Percentiles rank a stretch among this genome's conserved stretches.
Evolutionary conservation across 1,139 yeast genomes (phyloP).

Genomic region (Kodamaea plutei): DNA sequence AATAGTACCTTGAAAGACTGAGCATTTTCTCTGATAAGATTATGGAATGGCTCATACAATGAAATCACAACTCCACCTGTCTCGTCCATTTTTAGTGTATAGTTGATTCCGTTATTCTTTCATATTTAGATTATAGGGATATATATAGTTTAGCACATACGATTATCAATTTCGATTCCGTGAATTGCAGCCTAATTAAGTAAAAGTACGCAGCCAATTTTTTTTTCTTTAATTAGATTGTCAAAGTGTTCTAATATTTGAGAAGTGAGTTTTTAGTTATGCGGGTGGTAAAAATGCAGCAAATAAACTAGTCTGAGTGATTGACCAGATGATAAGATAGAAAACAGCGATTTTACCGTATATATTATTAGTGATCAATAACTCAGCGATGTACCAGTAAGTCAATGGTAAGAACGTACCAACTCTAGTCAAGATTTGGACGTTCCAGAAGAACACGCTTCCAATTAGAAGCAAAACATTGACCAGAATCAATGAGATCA

Average conservation of each 20-base stretch:
- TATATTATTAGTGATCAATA: slow-evolving; percentile 9
- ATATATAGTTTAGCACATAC: too few relatives aligned
- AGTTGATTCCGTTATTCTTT: too few relatives aligned
- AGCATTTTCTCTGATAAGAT: slow-evolving; percentile 4
- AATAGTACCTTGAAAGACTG: slow-evolving; percentile 5
- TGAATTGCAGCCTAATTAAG: slow-evolving; percentile 13
- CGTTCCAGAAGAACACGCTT: slow-evolving; percentile 67
- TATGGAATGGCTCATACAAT: slow-evolving; percentile 6
- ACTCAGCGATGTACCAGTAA: slow-evolving; percentile 62
- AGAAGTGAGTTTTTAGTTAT: too few relatives aligned
- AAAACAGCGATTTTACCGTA: slow-evolving; percentile 26
- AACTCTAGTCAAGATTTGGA: slow-evolving; percentile 79
- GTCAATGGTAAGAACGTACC: slow-evolving; percentile 72
- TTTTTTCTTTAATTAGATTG: too few relatives aligned
- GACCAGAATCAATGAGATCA: slow-evolving; percentile 33
- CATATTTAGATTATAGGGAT: too few relatives aligned
- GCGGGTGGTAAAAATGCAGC: slow-evolving; percentile 77
- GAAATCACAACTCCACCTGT: too few relatives aligned
- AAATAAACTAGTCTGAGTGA: slow-evolving; percentile 57
- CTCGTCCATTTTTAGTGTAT: too few relatives aligned
- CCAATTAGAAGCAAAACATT: slow-evolving; percentile 43
- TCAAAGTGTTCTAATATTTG: too few relatives aligned
- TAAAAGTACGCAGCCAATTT: slow-evolving; percentile 14
- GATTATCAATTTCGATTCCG: too few relatives aligned
- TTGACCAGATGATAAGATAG: slow-evolving; percentile 52